Evolutionary conservation across 1,284 basidiomycete species (phyloP).

Genomic region (Athelia psychrophila): DNA sequence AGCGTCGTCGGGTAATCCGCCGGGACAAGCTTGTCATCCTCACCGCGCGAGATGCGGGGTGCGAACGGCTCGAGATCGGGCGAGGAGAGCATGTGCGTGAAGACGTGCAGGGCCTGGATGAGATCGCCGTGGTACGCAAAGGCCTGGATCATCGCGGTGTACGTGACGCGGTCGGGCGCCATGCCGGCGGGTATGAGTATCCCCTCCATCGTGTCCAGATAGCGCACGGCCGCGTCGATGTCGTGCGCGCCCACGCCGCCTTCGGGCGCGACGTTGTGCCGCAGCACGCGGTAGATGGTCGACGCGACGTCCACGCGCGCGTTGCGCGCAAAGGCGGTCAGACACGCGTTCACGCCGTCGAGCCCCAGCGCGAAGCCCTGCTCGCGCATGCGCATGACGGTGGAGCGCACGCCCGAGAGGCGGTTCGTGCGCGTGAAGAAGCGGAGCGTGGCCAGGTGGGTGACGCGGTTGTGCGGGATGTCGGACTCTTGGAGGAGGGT

Average conservation of each 20-base stretch:
- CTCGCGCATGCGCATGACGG: slow-evolving; percentile 47
- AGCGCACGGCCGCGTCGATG: slow-evolving; percentile 29
- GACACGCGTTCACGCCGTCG: slow-evolving; percentile 62
- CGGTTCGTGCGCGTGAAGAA: slow-evolving; percentile 48
- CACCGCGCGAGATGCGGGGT: slow-evolving; percentile 19
- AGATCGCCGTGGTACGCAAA: slow-evolving; percentile 73
- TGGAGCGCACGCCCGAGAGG: slow-evolving; percentile 51
- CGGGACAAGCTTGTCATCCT: slow-evolving; percentile 22
- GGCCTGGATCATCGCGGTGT: slow-evolving; percentile 64
- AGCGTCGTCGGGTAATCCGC: slow-evolving; percentile 41
- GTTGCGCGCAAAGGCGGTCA: slow-evolving; percentile 62
- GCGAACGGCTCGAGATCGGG: slow-evolving; percentile 34
- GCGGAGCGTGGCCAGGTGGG: slow-evolving; percentile 57
- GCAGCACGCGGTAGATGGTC: slow-evolving; percentile 62
- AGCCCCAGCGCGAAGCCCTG: slow-evolving; percentile 52
- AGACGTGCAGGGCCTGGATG: slow-evolving; percentile 50
- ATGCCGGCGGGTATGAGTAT: slow-evolving; percentile 43
- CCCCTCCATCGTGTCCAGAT: slow-evolving; percentile 36
- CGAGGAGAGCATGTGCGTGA: slow-evolving; percentile 69
- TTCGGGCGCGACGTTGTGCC: slow-evolving; percentile 43
- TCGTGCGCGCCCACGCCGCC: slow-evolving; percentile 26
- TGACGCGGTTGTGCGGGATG: slow-evolving; percentile 54
- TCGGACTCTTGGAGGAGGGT: slow-evolving; percentile 50
- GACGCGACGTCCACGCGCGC: slow-evolving; percentile 52
- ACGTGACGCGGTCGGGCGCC: slow-evolving; percentile 64